Base-by-base conservation (phyloP, 306 rosid species). In the Astragalus membranaceus region DNA sequence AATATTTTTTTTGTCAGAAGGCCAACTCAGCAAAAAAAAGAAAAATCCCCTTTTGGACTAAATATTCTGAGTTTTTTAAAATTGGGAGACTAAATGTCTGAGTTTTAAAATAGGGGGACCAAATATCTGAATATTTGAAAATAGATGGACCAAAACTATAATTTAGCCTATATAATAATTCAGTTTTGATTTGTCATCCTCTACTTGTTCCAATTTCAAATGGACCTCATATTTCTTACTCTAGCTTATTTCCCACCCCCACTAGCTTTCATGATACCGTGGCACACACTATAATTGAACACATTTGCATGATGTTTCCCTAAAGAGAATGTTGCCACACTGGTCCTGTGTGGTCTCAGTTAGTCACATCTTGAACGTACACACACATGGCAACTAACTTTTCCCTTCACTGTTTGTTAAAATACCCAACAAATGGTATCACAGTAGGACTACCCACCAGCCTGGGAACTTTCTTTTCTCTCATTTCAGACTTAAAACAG, bases 361-460 rank as follows among this genome's bases (percentile, higher is more conserved):
- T 86, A 76, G 97, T 91, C 97, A 91, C 88, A 88, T 85, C 90
- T 46, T 69, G 67, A 78, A 73, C 81, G n/a, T 69, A 10, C 69
- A 78, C 59, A 50, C 35, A 63, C 54, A 43, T 29, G 57, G 60
- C 66, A 75, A 72, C 70, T 12, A 60, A 41, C 70, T 61, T 57
- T 55, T 63, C 66, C 75, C 65, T 58, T 76, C 23, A 70, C 63
- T 82, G 80, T 71, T 73, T n/a, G n/a, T n/a, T 52, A 52, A 47
- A 74, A 57, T 48, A 55, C 72, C 43, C 54, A 75, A 62, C 73
- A 81, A 59, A 53, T 65, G 44, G 63, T 47, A 70, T 33, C 78
- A 84, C 67, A 13, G 62, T 70, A 35, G 44, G 53, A 75, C 55
- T 61, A 33, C 60, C 56, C 78, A 75, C 80, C 76, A 79, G 69